Evolutionary conservation across 345 rosid species (phyloP).

Genomic region (Heritiera littoralis): DNA sequence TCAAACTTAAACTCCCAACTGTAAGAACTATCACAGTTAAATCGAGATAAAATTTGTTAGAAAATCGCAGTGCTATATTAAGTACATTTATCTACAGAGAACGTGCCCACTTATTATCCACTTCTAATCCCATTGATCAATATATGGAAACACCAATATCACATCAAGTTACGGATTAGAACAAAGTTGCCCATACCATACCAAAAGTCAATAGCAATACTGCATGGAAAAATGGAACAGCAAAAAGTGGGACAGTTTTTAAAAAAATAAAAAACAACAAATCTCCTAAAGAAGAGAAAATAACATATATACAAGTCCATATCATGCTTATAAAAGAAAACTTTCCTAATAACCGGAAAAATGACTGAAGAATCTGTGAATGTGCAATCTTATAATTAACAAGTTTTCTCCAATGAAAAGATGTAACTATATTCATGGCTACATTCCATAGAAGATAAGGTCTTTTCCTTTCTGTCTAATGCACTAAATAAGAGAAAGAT

Average conservation of each 20-base stretch:
- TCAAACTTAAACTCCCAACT: not conserved
- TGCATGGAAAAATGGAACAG: not conserved
- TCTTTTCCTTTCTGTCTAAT: not conserved
- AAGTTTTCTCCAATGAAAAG: not conserved
- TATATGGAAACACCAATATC: not conserved
- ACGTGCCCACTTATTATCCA: not conserved
- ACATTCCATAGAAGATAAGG: not conserved
- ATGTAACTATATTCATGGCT: not conserved
- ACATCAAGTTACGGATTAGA: not conserved
- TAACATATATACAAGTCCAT: not conserved
- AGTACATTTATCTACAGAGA: not conserved
- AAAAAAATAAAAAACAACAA: not conserved
- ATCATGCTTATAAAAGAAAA: slow-evolving; percentile 1
- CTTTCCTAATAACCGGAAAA: not conserved
- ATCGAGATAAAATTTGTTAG: not conserved
- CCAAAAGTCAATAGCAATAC: not conserved
- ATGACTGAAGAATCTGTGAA: not conserved
- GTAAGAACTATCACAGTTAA: not conserved
- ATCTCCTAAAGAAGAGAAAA: not conserved
- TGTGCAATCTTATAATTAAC: not conserved
- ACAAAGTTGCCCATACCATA: not conserved
- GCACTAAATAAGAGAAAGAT: not conserved
- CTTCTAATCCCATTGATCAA: not conserved
- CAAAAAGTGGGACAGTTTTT: not conserved
- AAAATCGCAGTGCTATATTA: not conserved